phyloP scores from a whole-genome alignment of 2,329 filamentous ascomycete species.

The Aureobasidium sp. region DNA sequence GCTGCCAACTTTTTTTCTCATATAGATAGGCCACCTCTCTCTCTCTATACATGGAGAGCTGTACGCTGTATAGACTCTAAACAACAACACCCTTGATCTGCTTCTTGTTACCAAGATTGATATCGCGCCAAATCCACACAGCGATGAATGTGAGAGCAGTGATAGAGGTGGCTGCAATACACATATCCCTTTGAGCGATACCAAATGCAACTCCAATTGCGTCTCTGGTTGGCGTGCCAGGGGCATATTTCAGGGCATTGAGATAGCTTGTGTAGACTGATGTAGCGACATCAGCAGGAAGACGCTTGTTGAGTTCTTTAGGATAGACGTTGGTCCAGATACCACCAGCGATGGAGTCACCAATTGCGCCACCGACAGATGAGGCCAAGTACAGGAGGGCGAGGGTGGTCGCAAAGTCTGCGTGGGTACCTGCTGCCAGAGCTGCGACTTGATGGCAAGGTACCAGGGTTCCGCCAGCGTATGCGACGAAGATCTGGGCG shows the following conservation, averaged over 20 bases:
- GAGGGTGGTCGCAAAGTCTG: constrained; percentile 27
- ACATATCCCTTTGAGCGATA: constrained; percentile 36
- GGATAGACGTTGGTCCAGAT: constrained; percentile 24
- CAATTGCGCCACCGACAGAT: constrained; percentile 21
- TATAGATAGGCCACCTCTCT: neutral
- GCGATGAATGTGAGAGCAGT: constrained; percentile 22
- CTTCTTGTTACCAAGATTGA: constrained; percentile 25
- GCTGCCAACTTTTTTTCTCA: neutral
- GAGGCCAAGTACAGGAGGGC: constrained; percentile 26
- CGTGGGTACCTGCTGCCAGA: constrained; percentile 32
- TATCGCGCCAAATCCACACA: constrained; percentile 25
- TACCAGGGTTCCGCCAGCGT: constrained; percentile 44
- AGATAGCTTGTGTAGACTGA: constrained; percentile 4
- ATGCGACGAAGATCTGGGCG: constrained; percentile 48
- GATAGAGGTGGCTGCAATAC: constrained; percentile 28
- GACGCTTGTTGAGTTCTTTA: neutral
- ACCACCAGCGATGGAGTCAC: constrained; percentile 18
- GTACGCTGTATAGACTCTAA: neutral
- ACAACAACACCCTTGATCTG: constrained; percentile 28
- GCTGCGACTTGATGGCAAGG: constrained; percentile 50
- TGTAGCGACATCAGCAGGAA: neutral
- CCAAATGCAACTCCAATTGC: constrained; percentile 41
- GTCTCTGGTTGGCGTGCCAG: constrained; percentile 32
- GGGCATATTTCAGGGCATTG: constrained; percentile 31
- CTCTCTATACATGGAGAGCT: neutral